phyloP scores from a whole-genome alignment of 2,329 filamentous ascomycete genomes.

The Gnomoniopsis smithogilvyi region DNA sequence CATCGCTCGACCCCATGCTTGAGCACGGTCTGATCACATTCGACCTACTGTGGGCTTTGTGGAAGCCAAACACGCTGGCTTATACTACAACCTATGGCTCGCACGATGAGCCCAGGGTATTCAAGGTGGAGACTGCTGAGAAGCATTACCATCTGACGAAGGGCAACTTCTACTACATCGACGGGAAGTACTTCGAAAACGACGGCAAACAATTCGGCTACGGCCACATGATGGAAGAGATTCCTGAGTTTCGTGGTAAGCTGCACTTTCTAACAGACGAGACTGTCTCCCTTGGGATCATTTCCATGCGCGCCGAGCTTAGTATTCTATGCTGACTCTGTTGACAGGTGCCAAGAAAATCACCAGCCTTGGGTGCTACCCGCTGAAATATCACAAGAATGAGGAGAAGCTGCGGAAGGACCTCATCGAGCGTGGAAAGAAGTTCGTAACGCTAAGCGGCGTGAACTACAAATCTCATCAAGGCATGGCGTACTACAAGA shows the following conservation, averaged over 20 bases:
- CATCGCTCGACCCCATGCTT: constrained; percentile 74
- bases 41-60: constrained; percentile 83
- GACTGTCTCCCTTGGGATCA: too few species aligned
- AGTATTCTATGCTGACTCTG: too few species aligned
- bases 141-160: constrained; percentile 67
- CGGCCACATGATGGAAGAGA: constrained; percentile 65
- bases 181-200: constrained; percentile 80
- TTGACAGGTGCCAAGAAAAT: constrained; percentile 66
- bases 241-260: constrained; percentile 66
- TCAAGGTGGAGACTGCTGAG: constrained; percentile 75
- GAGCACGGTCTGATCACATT: constrained; percentile 84
- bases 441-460: constrained; percentile 76
- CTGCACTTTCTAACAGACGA: too few species aligned
- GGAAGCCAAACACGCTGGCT: constrained; percentile 80
- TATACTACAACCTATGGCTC: constrained; percentile 76
- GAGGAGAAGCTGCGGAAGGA: constrained; percentile 60
- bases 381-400: constrained; percentile 76
- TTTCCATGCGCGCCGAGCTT: too few species aligned
- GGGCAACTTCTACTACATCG: constrained; percentile 73
- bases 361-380: constrained; percentile 72
- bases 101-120: constrained; percentile 72
- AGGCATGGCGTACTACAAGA: constrained; percentile 81
- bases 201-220: constrained; percentile 84
- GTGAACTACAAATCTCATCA: constrained; percentile 81
- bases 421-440: constrained; percentile 78